phyloP scores from a whole-genome alignment of 331 rosid genomes.

The Rosa hybrid region DNA sequence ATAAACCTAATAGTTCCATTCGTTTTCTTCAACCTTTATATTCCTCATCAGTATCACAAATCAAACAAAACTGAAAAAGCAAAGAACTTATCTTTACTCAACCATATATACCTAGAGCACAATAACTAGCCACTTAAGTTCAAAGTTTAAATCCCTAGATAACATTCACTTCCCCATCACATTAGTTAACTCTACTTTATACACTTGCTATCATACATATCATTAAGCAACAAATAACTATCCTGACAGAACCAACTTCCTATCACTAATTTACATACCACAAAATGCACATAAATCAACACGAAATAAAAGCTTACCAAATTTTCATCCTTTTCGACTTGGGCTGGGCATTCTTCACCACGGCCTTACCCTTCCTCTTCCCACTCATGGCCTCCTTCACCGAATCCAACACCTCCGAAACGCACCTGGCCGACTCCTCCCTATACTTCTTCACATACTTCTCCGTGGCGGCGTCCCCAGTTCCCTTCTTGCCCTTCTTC shows the following conservation, averaged over 20 bases:
- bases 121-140: not conserved
- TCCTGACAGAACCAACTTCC: not conserved
- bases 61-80: not conserved
- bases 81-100: not conserved
- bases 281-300: not conserved
- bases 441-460: constrained; percentile 84
- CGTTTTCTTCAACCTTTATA: not conserved
- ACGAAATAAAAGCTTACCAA: constrained; percentile 52
- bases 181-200: not conserved
- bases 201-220: not conserved
- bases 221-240: not conserved
- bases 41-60: not conserved
- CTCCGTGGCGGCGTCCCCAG: constrained; percentile 64
- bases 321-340: constrained; percentile 67
- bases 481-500: constrained; percentile 86
- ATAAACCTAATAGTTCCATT: not conserved
- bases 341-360: constrained; percentile 1
- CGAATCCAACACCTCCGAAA: constrained; percentile 65
- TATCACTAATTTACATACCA: not conserved
- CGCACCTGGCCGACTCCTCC: constrained; percentile 75
- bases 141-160: not conserved
- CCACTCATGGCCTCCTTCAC: constrained; percentile 65
- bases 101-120: not conserved
- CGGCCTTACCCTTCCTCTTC: constrained; percentile 52
- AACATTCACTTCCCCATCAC: not conserved